phyloP scores from a whole-genome alignment of 192 early-diverging fungal species.

The Coemansia guatemalensis region DNA sequence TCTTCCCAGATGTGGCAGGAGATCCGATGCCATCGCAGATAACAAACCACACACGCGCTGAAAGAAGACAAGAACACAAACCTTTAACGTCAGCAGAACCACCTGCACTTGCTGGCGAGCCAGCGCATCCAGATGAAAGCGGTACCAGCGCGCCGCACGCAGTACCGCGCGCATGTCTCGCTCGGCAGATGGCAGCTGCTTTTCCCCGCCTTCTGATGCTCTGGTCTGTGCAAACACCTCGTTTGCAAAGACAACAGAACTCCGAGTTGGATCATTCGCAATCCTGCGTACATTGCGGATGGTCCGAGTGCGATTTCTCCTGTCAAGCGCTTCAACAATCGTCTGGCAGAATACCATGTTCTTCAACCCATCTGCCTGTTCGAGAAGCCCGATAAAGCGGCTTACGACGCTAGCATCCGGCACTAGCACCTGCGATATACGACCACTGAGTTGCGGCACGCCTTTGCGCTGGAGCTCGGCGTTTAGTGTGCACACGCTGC shows the following conservation, averaged over 20 bases:
- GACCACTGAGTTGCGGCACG: slow-evolving; percentile 25
- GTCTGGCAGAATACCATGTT: slow-evolving; percentile 73
- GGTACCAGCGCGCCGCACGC: slow-evolving; percentile 60
- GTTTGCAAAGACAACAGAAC: slow-evolving; percentile 68
- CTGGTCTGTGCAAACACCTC: slow-evolving; percentile 59
- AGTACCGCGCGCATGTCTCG: slow-evolving; percentile 61
- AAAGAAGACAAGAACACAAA: not conserved
- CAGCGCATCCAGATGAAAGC: slow-evolving; percentile 44
- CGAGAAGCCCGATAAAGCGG: slow-evolving; percentile 70
- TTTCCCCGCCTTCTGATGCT: slow-evolving; percentile 20
- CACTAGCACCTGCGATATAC: slow-evolving; percentile 11
- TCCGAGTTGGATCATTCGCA: slow-evolving; percentile 55
- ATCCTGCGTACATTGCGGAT: slow-evolving; percentile 64
- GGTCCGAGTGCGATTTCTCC: slow-evolving; percentile 61
- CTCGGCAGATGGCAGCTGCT: slow-evolving; percentile 30
- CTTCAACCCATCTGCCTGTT: slow-evolving; percentile 58
- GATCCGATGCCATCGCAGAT: slow-evolving; percentile 18
- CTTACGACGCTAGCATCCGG: slow-evolving; percentile 46
- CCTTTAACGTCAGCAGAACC: slow-evolving; percentile 27
- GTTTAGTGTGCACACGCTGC: slow-evolving; percentile 29
- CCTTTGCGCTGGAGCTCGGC: slow-evolving; percentile 10
- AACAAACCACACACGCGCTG: slow-evolving; percentile 15
- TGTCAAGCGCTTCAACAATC: slow-evolving; percentile 58
- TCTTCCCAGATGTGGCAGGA: not conserved
- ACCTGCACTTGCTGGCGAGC: slow-evolving; percentile 31